phyloP scores from a whole-genome alignment of 2,329 filamentous ascomycete species.

The Metarhizium sp. region DNA sequence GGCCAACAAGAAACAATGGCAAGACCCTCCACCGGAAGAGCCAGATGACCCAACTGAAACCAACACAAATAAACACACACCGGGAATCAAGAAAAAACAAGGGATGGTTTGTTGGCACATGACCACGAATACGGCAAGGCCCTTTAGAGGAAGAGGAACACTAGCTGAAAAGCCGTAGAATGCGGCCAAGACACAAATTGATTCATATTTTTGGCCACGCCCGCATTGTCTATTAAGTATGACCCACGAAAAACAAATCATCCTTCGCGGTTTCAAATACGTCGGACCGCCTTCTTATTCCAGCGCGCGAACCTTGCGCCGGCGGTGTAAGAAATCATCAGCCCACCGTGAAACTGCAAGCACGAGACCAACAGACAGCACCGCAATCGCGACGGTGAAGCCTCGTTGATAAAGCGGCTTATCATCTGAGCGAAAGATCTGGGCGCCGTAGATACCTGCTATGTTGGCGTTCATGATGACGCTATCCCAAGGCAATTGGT shows the following conservation, averaged over 20 bases:
- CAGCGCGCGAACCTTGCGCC: background rate
- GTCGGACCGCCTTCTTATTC: background rate
- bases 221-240: no score
- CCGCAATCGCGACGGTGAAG: slow-evolving; percentile 22
- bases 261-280: background rate
- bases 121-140: no score
- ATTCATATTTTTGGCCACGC: no score
- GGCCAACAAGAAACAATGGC: background rate
- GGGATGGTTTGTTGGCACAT: no score
- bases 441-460: slow-evolving; percentile 50
- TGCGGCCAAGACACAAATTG: no score
- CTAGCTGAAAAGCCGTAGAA: no score
- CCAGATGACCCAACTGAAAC: no score
- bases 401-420: slow-evolving; percentile 39
- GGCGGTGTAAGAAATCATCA: background rate
- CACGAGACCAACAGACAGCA: background rate
- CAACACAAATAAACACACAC: no score
- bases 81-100: no score
- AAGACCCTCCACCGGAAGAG: background rate
- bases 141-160: no score
- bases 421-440: slow-evolving; percentile 48
- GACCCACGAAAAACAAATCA: background rate
- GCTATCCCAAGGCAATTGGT: slow-evolving; percentile 15
- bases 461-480: slow-evolving; percentile 55
- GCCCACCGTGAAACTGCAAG: background rate